Evolutionary conservation across 108 stramenopile species (phyloP).

Genomic region (Cyclotella cryptica): DNA sequence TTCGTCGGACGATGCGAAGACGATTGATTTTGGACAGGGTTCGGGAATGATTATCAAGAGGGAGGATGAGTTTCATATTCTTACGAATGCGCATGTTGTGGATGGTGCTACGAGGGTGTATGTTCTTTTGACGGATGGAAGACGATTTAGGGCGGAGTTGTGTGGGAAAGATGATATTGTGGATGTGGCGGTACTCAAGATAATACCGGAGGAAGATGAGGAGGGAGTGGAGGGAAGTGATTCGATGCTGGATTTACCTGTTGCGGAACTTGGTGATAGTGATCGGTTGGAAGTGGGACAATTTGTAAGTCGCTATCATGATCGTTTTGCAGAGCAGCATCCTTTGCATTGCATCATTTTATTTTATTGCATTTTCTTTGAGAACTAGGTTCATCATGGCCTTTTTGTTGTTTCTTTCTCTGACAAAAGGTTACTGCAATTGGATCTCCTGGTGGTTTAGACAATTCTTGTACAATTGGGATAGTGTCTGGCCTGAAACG

Average conservation of each 20-base stretch:
- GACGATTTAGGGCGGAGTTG: conserved; percentile 77
- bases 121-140: conserved; percentile 86
- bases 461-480: conserved; percentile 91
- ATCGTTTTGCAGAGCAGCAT: conserved; percentile 59
- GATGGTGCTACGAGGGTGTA: conserved; percentile 80
- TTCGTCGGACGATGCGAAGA: conserved; percentile 27
- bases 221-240: conserved; percentile 19
- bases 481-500: conserved; percentile 83
- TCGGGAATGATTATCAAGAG: conserved; percentile 84
- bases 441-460: conserved; percentile 89
- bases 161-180: conserved; percentile 85
- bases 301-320: conserved; percentile 53
- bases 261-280: conserved; percentile 83
- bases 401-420: conserved; percentile 46
- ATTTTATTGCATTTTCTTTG: too few relatives aligned
- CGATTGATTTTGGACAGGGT: conserved; percentile 82
- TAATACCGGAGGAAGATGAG: conserved; percentile 51
- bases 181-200: conserved; percentile 92
- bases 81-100: conserved; percentile 94
- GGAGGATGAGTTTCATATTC: conserved; percentile 69
- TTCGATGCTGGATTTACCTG: conserved; percentile 54
- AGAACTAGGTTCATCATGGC: too few relatives aligned
- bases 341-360: background rate
- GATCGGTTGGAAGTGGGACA: conserved; percentile 81
- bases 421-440: conserved; percentile 66